A percentile compares a stretch with the other conserved stretches of the same genome.
Evolutionary conservation across 352 stramenopile species (phyloP).

Genomic region (Pythium aristosporum): DNA sequence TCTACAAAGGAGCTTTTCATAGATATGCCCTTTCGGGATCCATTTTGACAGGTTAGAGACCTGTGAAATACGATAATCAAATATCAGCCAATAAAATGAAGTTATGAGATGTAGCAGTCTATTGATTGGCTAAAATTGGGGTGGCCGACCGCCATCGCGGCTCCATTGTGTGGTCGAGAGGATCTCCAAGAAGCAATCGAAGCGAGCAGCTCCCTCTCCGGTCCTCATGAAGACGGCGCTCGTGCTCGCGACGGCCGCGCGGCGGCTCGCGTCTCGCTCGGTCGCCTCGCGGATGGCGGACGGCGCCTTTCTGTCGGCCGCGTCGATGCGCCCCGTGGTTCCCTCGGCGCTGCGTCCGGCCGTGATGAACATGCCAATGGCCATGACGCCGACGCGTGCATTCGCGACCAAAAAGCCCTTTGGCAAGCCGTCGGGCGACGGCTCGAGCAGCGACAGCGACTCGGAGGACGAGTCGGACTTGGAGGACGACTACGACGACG

Average conservation of each 20-base stretch:
- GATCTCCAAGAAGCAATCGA: not conserved
- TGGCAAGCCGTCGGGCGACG: slow-evolving; percentile 14
- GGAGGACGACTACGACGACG: slow-evolving; percentile 31
- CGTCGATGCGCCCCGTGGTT: not conserved
- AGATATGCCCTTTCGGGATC: slow-evolving; percentile 10
- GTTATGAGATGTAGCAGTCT: not conserved
- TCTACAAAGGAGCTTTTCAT: no score
- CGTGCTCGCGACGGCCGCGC: slow-evolving; percentile 32
- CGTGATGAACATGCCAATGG: not conserved
- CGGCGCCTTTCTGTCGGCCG: not conserved
- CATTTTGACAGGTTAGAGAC: not conserved
- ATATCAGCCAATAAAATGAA: slow-evolving; percentile 1
- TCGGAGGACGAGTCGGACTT: slow-evolving; percentile 34
- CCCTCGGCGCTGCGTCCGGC: slow-evolving; percentile 2
- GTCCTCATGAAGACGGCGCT: slow-evolving; percentile 45
- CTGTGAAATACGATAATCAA: not conserved
- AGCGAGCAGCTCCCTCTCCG: not conserved
- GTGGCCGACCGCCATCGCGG: slow-evolving; percentile 2
- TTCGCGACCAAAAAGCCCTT: slow-evolving; percentile 32
- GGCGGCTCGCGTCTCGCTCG: slow-evolving; percentile 28
- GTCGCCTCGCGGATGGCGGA: not conserved
- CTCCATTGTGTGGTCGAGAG: slow-evolving; percentile 25
- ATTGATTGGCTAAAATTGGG: slow-evolving; percentile 17
- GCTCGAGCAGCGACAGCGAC: slow-evolving; percentile 33
- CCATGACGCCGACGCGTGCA: slow-evolving; percentile 19